phyloP scores from a whole-genome alignment of 2,329 filamentous ascomycete genomes.

The Coniosporium tulheliwenetii region DNA sequence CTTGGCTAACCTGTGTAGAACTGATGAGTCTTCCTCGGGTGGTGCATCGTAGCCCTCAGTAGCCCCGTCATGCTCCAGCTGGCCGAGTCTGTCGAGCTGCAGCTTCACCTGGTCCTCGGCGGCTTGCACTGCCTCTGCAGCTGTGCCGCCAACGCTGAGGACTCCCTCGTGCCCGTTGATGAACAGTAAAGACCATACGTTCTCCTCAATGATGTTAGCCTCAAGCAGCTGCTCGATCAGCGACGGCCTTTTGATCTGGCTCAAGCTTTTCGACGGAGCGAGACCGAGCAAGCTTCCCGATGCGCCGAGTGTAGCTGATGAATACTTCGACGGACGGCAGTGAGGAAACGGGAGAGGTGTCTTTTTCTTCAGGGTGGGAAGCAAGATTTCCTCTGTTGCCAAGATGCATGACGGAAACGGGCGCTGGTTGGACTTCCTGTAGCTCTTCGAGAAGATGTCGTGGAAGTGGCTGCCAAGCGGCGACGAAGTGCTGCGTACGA shows the following conservation, averaged over 20 bases:
- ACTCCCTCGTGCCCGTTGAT: constrained; percentile 14
- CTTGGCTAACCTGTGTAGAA: not conserved
- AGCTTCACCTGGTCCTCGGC: constrained; percentile 10
- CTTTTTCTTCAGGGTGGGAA: constrained; percentile 6
- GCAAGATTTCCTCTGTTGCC: constrained; percentile 9
- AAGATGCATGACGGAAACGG: constrained; percentile 10
- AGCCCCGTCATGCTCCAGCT: constrained; percentile 1
- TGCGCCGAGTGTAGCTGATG: constrained; percentile 10
- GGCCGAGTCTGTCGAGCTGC: constrained; percentile 10
- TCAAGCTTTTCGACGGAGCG: constrained; percentile 10
- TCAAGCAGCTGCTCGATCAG: constrained; percentile 11
- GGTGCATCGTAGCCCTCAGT: constrained; percentile 1
- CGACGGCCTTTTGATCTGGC: constrained; percentile 9
- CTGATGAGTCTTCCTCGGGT: constrained; percentile 3
- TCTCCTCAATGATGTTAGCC: constrained; percentile 6
- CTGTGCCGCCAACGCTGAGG: constrained; percentile 15
- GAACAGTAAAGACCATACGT: constrained; percentile 14
- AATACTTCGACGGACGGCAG: constrained; percentile 13
- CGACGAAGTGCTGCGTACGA: constrained; percentile 13
- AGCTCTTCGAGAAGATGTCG: constrained; percentile 10
- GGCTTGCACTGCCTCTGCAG: constrained; percentile 10
- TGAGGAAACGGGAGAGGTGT: constrained; percentile 11
- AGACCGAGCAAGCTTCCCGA: constrained; percentile 16
- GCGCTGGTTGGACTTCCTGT: constrained; percentile 9
- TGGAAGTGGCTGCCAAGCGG: constrained; percentile 12